phyloP scores from a whole-genome alignment of 441 rosid genomes.

The Erysimum pusillum region DNA sequence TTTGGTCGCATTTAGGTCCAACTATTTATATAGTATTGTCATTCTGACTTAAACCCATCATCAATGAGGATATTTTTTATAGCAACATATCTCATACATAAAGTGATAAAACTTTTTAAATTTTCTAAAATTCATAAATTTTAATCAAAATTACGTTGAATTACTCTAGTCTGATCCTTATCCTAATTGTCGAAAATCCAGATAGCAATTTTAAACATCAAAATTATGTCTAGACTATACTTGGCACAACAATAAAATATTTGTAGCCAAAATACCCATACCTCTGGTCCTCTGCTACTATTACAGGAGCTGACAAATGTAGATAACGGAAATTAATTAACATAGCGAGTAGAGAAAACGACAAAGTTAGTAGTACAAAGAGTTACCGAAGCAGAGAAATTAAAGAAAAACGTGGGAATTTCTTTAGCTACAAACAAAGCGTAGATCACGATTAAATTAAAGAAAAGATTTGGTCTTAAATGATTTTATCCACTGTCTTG shows the following conservation, averaged over 20 bases:
- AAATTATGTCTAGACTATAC: too few relatives aligned
- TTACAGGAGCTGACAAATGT: not conserved
- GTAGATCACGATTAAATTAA: not conserved
- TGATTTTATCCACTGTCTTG: conserved; percentile 35
- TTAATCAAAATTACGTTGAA: too few relatives aligned
- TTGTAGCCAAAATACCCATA: not conserved
- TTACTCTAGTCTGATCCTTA: too few relatives aligned
- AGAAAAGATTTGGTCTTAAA: not conserved
- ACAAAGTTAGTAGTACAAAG: conserved; percentile 23
- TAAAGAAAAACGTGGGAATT: conserved; percentile 11
- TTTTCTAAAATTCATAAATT: too few relatives aligned
- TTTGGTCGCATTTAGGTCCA: conserved; percentile 15
- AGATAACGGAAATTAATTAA: not conserved
- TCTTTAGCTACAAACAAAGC: conserved; percentile 15
- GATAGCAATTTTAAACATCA: too few relatives aligned
- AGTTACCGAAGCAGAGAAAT: conserved; percentile 16
- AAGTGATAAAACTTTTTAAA: not conserved
- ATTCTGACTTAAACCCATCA: not conserved
- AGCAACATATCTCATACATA: too few relatives aligned
- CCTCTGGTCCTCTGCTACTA: not conserved
- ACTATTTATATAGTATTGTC: not conserved
- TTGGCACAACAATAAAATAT: not conserved
- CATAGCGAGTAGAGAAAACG: conserved; percentile 1
- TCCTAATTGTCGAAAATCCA: not conserved
- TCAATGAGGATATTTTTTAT: not conserved